These are phyloP conservation scores for Wickerhamiella musiphila DNA, from an alignment of 805 yeast species.

Conservation along the genomic window DNA sequence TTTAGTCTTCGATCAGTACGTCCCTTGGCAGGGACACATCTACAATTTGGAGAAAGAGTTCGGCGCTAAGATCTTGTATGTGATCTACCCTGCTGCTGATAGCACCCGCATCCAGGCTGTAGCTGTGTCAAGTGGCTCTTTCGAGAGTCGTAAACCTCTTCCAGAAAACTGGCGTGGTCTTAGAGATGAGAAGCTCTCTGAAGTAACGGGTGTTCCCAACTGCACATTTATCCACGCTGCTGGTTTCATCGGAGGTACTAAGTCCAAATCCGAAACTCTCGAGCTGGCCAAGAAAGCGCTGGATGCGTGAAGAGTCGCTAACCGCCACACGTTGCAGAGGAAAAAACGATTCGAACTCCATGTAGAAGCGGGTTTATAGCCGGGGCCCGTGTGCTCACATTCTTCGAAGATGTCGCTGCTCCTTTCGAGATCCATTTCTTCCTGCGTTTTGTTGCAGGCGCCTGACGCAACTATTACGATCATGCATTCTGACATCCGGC, in stretches of 20 bases:
- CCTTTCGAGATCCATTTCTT: too few relatives aligned
- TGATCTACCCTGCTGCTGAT: slow-evolving; percentile 59
- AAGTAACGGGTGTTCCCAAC: slow-evolving; percentile 63
- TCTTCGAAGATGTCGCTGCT: too few relatives aligned
- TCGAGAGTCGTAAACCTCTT: slow-evolving; percentile 69
- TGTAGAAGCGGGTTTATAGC: too few relatives aligned
- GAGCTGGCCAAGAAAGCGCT: slow-evolving; percentile 42
- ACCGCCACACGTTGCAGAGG: too few relatives aligned
- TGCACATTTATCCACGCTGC: slow-evolving; percentile 87
- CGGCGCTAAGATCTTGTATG: slow-evolving; percentile 45
- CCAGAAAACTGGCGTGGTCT: slow-evolving; percentile 93
- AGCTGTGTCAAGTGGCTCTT: slow-evolving; percentile 59
- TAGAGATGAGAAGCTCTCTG: slow-evolving; percentile 67
- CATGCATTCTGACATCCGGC: too few relatives aligned
- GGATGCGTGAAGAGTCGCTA: background rate
- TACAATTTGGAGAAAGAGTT: slow-evolving; percentile 30
- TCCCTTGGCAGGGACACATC: slow-evolving; percentile 93
- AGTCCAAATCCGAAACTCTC: slow-evolving; percentile 60
- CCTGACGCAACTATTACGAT: too few relatives aligned
- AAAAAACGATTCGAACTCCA: too few relatives aligned
- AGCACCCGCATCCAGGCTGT: slow-evolving; percentile 84
- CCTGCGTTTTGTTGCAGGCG: too few relatives aligned
- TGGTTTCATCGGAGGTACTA: slow-evolving; percentile 93
- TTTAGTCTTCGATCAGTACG: slow-evolving; percentile 53
- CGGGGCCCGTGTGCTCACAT: too few relatives aligned